phyloP scores from a whole-genome alignment of 2,329 filamentous ascomycete species.

The Colletotrichum trifolii region DNA sequence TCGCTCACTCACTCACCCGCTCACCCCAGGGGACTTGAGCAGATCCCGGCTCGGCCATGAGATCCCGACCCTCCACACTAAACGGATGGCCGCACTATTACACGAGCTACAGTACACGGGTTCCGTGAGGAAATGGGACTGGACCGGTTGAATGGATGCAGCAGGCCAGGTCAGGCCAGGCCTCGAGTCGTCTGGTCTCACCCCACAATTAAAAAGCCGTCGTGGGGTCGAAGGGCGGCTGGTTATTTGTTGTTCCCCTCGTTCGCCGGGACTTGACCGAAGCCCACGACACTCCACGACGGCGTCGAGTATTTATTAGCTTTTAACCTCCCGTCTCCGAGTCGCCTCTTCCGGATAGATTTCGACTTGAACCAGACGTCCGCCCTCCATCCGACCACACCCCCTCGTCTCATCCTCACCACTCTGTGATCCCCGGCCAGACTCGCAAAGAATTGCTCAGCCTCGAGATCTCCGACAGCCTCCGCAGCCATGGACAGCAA shows the following conservation, averaged over 20 bases:
- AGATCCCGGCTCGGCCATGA: slow-evolving; percentile 15
- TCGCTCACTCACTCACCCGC: not conserved
- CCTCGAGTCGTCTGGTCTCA: slow-evolving; percentile 2
- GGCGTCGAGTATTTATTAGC: slow-evolving; percentile 11
- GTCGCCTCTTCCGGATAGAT: not conserved
- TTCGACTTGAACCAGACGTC: slow-evolving; percentile 28
- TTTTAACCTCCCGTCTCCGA: slow-evolving; percentile 6
- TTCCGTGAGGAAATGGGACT: slow-evolving; percentile 6
- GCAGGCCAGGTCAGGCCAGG: not conserved
- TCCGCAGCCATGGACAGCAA: slow-evolving; percentile 30
- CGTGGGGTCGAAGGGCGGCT: slow-evolving; percentile 9
- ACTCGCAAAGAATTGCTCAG: too few relatives aligned
- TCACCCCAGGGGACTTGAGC: slow-evolving; percentile 1
- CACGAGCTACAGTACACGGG: too few relatives aligned
- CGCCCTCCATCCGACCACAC: not conserved
- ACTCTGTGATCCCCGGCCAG: not conserved
- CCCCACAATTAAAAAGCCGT: slow-evolving; percentile 28
- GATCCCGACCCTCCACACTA: slow-evolving; percentile 22
- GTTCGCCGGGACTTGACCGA: slow-evolving; percentile 30
- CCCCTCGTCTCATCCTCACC: not conserved
- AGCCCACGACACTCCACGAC: not conserved
- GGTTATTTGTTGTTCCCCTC: slow-evolving; percentile 19
- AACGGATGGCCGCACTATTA: not conserved
- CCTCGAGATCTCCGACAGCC: slow-evolving; percentile 18
- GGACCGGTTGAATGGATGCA: slow-evolving; percentile 1